Base-by-base conservation (phyloP, 192 early-diverging fungal species). In the Backusella morwellensis region DNA sequence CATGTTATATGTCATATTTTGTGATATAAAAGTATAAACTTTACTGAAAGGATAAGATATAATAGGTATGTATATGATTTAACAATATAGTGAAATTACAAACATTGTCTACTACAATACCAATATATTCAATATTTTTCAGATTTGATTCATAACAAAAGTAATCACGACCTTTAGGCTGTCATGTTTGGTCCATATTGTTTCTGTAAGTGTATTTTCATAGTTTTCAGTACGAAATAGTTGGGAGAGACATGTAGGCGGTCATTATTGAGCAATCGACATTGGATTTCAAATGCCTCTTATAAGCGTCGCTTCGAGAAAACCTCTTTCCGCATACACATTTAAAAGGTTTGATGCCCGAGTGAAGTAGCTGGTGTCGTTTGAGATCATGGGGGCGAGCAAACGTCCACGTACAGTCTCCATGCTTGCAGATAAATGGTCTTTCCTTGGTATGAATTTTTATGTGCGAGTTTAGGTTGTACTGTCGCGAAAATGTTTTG, bases 261-360 rank as follows among this genome's bases (percentile, higher is more conserved):
- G 54, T 23, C 21, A 56, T 69, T 35, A 38, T 35, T 8, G 68
- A 52, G 32, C 75, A 77, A 0, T 70, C 41, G 8, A 26, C 12
- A 50, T 77, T 69, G 4, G 23, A 35, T n/a, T 42, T 47, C 11
- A 36, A 35, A 56, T 93, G 92, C 21, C 92, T 72, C 70, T 91
- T 91, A 5, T 93, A 85, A 4, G 92, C 92, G 82, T 93, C 92
- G 34, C 90, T 89, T 68, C 92, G 82, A 50, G 88, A 87, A 87
- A 95, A 95, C 50, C 86, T 85, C 74, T 93, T 92, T n/a, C 90
- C 92, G 80, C 93, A 95, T 17, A 84, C 82, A 69, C 93, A 95
- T 72, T 85, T 87, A 78, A 90, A 91, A 23, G 92, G 92, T 81
- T 94, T 94, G 74, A 90, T 81, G 15, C 90, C 88, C 71, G 88